Conservation (phyloP, 2,329 filamentous ascomycete species). For the Ophiocordyceps camponoti-floridani region DNA sequence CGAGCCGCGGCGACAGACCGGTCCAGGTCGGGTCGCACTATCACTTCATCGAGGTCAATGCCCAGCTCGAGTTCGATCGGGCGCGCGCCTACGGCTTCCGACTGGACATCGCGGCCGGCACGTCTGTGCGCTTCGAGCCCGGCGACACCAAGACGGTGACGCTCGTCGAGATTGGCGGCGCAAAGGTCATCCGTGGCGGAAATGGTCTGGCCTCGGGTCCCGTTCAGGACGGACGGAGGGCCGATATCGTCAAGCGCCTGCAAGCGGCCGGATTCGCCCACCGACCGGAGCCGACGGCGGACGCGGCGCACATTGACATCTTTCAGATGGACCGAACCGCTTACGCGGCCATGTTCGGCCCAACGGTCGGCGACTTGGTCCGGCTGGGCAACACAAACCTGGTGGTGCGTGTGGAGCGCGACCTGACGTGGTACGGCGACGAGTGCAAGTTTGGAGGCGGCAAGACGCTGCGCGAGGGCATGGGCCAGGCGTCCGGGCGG, state of each 20-base stretch:
- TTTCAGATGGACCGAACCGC: slow-evolving; percentile 59
- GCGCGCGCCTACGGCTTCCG: slow-evolving; percentile 66
- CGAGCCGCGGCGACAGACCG: slow-evolving; percentile 73
- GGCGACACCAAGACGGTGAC: slow-evolving; percentile 83
- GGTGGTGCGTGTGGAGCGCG: slow-evolving; percentile 80
- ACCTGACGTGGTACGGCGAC: slow-evolving; percentile 71
- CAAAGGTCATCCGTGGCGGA: slow-evolving; percentile 65
- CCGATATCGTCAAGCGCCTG: slow-evolving; percentile 49
- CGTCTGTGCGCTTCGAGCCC: slow-evolving; percentile 83
- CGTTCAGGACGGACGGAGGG: slow-evolving; percentile 44
- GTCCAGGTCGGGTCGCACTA: slow-evolving; percentile 92
- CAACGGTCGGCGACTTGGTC: slow-evolving; percentile 75
- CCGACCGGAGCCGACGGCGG: slow-evolving; percentile 42
- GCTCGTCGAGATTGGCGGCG: slow-evolving; percentile 73
- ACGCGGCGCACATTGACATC: slow-evolving; percentile 35
- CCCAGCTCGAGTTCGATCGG: slow-evolving; percentile 76
- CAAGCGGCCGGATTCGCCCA: slow-evolving; percentile 65
- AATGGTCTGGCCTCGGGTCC: slow-evolving; percentile 60
- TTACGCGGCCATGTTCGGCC: slow-evolving; percentile 82
- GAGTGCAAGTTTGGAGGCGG: slow-evolving; percentile 93
- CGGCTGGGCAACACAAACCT: slow-evolving; percentile 69
- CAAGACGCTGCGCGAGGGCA: slow-evolving; percentile 84
- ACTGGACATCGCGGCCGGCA: slow-evolving; percentile 79
- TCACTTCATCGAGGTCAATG: slow-evolving; percentile 92
- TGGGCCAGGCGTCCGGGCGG: slow-evolving; percentile 78